Evolutionary conservation across 176 grass and related monocot species (phyloP), one percentile per base, ranked within the genome.

Genomic region (Oryza officinalis): DNA sequence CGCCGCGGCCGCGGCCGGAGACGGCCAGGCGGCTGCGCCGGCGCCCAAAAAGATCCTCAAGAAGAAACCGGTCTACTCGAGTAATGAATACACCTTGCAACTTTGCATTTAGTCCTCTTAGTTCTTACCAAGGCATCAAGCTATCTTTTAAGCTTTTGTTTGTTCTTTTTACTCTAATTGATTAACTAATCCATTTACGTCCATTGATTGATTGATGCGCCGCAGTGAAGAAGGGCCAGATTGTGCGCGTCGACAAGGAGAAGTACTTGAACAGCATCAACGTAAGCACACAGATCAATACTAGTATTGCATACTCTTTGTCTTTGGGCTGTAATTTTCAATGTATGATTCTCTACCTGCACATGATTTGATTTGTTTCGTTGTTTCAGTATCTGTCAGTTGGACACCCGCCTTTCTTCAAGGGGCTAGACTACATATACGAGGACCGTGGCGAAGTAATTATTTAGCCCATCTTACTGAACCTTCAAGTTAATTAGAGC

Each of bases 191-290:
- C 10, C 10, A 23, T 13, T 27, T 4, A 0, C 7, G 3, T 61
- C 54, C 54, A 9, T 32, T 15, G 3, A 41, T 41, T 41, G 10
- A 5, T 32, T 15, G 3, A n/a, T 67, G 41, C 17, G 2, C 43
- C 88, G 26, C 75, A 94, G 95, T 97, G 95, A 97, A 97, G 86
- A 97, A 97, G 80, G 95, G 95, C 6, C 95, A 97, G 84, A 94
- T 97, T 9, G 95, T 97, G 26, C 95, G 95, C 0, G 95, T 97
- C 4, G 95, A 97, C 43, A 94, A 97, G 67, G 92, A 97, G 0
- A 97, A 94, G 75, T 97, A 97, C 75, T 41, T 97, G 13, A 97
- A 93, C 72, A 94, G 92, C 84, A 91, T 94, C 92, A 92, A 94
- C 27, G 95, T 97, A 8, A 84, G 80, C 23, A 63, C 23, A 63